Percentiles rank a stretch among this genome's conserved stretches.
These are phyloP conservation scores for Capsicum chinense DNA, from an alignment of 257 asterid genomes.

Conservation along the genomic window DNA sequence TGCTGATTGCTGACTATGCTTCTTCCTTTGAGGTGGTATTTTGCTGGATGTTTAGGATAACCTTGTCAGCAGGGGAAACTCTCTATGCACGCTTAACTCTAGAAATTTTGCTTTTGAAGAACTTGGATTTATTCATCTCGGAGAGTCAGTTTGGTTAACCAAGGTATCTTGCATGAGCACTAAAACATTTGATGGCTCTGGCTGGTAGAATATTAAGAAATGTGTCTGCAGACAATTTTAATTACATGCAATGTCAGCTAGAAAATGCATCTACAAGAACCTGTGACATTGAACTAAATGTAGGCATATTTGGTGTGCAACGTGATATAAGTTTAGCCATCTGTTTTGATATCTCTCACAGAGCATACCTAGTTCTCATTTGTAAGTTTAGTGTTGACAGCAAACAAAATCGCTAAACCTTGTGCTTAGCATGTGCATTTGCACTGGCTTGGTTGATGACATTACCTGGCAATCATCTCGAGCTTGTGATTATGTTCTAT, in stretches of 20 bases:
- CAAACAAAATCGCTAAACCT: not conserved
- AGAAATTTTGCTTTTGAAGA: not conserved
- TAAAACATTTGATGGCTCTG: not conserved
- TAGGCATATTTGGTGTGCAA: not conserved
- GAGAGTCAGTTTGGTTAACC: not conserved
- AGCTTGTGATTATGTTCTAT: not conserved
- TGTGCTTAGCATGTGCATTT: not conserved
- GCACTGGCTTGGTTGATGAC: not conserved
- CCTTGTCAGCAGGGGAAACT: not conserved
- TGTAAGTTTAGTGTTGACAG: not conserved
- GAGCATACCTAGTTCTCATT: not conserved
- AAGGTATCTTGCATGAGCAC: not conserved
- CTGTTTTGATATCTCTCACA: not conserved
- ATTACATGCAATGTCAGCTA: not conserved
- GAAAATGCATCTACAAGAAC: not conserved
- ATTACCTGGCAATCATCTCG: not conserved
- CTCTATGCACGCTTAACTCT: not conserved
- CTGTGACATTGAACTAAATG: not conserved
- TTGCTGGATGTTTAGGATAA: not conserved
- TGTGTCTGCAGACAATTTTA: not conserved
- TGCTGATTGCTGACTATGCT: not conserved
- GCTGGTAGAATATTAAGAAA: not conserved
- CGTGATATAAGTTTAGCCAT: no score
- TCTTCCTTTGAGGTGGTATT: not conserved
- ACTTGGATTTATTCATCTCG: not conserved